Evolutionary conservation across 352 stramenopile species (phyloP).

Genomic region (Chloridella minuta): DNA sequence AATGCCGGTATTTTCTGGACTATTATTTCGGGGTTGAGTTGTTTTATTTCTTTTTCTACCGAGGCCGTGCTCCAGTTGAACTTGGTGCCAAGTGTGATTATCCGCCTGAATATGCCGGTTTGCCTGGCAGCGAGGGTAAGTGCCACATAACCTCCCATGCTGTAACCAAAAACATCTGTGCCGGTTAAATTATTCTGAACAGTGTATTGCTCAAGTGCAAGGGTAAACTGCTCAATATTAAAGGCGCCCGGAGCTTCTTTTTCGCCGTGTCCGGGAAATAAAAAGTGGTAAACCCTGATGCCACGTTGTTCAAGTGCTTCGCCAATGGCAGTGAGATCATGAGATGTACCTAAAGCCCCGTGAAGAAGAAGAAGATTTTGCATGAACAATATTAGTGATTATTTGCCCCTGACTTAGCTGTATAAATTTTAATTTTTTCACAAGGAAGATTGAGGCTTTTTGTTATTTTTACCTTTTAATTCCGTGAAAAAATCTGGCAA

Average conservation of each 20-base stretch:
- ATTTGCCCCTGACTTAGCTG: neutral
- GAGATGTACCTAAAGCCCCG: neutral
- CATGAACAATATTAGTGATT: neutral
- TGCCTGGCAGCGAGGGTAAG: neutral
- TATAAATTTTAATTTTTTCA: neutral
- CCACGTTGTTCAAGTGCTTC: neutral
- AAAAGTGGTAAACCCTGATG: neutral
- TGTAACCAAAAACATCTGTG: neutral
- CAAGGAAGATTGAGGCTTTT: neutral
- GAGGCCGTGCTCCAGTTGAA: neutral
- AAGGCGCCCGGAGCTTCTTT: neutral
- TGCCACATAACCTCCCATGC: neutral
- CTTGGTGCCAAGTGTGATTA: neutral
- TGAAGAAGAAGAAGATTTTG: neutral
- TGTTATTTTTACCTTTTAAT: constrained; percentile 7
- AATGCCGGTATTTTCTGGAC: neutral
- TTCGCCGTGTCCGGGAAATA: neutral
- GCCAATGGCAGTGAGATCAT: neutral
- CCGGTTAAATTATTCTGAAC: neutral
- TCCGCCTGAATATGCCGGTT: neutral
- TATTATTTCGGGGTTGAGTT: neutral
- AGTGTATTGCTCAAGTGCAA: neutral
- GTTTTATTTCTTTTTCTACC: neutral
- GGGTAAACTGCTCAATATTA: neutral
- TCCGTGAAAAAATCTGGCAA: neutral